Conservation (phyloP, 108 stramenopile genomes). For the Fistulifera pelliculosa region DNA sequence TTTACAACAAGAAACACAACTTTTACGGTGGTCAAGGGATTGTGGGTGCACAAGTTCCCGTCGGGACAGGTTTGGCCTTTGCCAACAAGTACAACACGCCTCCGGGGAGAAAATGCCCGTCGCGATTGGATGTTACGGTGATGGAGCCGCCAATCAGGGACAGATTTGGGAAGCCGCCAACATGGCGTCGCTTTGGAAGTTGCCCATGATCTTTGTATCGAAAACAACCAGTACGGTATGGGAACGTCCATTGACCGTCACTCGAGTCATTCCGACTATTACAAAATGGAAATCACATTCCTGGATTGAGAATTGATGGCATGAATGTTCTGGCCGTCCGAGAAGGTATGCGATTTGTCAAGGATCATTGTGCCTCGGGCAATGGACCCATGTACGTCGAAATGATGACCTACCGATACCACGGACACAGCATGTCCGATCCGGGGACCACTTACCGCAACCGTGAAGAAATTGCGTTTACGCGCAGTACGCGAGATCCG, state of each 20-base stretch:
- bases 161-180: conserved; percentile 99
- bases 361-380: conserved; percentile 87
- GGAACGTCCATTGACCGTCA: conserved; percentile 97
- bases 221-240: conserved; percentile 99
- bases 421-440: conserved; percentile 99
- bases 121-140: conserved; percentile 97
- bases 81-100: conserved; percentile 95
- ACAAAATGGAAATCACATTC: conserved; percentile 99
- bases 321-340: conserved; percentile 98
- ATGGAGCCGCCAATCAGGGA: conserved; percentile 99
- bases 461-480: conserved; percentile 97
- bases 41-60: conserved; percentile 98
- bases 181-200: conserved; percentile 89
- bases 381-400: conserved; percentile 99
- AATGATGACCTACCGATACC: conserved; percentile 99
- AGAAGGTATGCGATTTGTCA: conserved; percentile 94
- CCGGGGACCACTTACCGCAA: conserved; percentile 99
- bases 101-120: conserved; percentile 89
- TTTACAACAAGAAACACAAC: conserved; percentile 96
- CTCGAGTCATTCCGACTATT: conserved; percentile 92
- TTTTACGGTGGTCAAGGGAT: conserved; percentile 99
- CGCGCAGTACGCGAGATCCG: conserved; percentile 93
- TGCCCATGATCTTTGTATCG: conserved; percentile 99
- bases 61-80: conserved; percentile 96
- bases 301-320: conserved; percentile 94